Base-by-base conservation (phyloP, 495 filamentous ascomycete genomes). In the Filosporella fistucella region DNA sequence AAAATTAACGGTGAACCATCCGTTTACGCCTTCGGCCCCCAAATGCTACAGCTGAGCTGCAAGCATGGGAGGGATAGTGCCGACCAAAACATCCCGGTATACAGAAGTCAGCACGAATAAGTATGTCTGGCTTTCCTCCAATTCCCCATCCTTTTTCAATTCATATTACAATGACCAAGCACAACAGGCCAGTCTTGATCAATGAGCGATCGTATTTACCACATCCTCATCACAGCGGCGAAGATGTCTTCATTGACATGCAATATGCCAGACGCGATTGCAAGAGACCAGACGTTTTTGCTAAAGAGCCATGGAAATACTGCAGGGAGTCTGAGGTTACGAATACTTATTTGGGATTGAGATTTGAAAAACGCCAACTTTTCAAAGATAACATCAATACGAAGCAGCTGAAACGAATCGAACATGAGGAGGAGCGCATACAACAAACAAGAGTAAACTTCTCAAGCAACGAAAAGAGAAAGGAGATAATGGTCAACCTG, bases 371-470 rank as follows among this genome's bases (percentile, higher is more conserved):
- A 33, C 30, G 47, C 8, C 37, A 34, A 17, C 21, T 23, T 12
- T 49, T 42, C 14, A 37, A 37, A 20, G 14, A 25, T 11, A n/a
- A 37, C 7, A 14, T 25, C 11, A 35, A 14, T 8, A 20, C 13
- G 20, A 36, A 22, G 30, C 14, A 17, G 6, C n/a, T 23, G 28
- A 33, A 42, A 20, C 37, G 47, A 11, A 26, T 35, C 5, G 16
- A 21, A 14, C 37, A 49, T 16, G 47, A 49, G 23, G 29, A 42
- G 21, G 28, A 34, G 14, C 47, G 47, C 3, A 49, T 49, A 13
- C n/a, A 49, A 17, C 47, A 49, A 16, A 42, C 47, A 17, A 25
- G 47, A 42, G 38, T 42, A 12, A 49, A 49, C 29, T 49, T 42
- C 16, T 21, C 47, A 5, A 24, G 26, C 1, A 24, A 49, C 20